A percentile compares a stretch with the other conserved stretches of the same genome.
Evolutionary conservation across 208 protist genomes (phyloP).

Genomic region (Acanthamoeba sp.): DNA sequence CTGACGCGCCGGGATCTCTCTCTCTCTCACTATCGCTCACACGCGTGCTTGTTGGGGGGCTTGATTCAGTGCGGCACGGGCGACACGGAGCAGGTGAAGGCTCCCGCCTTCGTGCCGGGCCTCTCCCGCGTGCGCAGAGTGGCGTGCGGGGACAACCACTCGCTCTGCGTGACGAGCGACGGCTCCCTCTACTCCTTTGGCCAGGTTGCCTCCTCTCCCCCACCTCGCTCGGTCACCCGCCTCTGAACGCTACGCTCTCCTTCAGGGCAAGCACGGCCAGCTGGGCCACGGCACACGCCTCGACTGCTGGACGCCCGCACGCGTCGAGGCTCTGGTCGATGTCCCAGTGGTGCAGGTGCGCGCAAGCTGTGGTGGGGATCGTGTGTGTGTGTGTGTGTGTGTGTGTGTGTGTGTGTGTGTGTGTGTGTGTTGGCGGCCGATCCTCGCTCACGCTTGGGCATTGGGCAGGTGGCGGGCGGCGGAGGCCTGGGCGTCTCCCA

Average conservation of each 20-base stretch:
- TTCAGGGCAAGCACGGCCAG: constrained; percentile 34
- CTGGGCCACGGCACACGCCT: background rate
- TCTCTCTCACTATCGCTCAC: no score
- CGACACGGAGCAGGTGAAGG: background rate
- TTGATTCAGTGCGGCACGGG: constrained; percentile 18
- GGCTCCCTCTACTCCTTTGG: constrained; percentile 41
- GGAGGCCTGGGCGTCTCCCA: constrained; percentile 22
- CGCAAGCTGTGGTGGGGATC: background rate
- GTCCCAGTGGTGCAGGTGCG: background rate
- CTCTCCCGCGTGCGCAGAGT: background rate
- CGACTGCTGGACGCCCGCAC: background rate
- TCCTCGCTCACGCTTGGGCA: no score
- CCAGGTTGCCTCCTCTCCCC: background rate
- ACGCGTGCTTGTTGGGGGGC: background rate
- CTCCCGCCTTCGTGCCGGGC: background rate
- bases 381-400: background rate
- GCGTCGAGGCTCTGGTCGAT: background rate
- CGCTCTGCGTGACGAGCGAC: background rate
- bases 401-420: background rate
- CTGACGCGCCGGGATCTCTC: background rate
- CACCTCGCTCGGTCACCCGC: background rate
- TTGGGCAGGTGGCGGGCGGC: constrained; percentile 44
- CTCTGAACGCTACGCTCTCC: background rate
- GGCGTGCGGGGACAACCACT: constrained; percentile 35
- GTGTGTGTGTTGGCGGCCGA: no score